Evolutionary conservation across 208 protist genomes (phyloP), one percentile per base, ranked within the genome.

Genomic region (Acanthamoeba castellanii): DNA sequence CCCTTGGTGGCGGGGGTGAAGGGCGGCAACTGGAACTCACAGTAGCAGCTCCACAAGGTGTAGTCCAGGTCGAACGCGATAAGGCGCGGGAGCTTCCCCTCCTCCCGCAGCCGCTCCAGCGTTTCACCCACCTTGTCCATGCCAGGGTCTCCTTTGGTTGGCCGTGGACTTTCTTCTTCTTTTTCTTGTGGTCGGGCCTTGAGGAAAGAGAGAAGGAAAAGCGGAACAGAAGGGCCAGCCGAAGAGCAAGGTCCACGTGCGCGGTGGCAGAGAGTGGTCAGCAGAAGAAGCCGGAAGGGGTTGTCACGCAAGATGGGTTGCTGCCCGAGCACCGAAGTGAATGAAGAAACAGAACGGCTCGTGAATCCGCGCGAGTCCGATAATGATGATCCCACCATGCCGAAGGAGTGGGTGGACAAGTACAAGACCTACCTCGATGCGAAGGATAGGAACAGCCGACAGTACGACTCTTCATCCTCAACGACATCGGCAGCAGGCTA

Each of bases 21-120:
- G 61, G 61, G 61, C 61, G 61, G 61, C 22, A n/a, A 27, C 22
- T 68, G 61, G 61, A 18, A 68, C 61, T 68, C 61, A 4, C 61
- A 68, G 61, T 68, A 68, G 61, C 61, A 68, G 61, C 61, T 68
- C 61, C 61, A 68, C 27, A 68, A 27, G 61, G 61, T 68, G 27
- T 68, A 68, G 61, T 68, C 61, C 61, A 68, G 61, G 61, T 68
- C 61, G 61, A 68, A 68, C 61, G 61, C 61, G 61, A 68, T 68
- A 2, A 68, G 61, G 27, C 61, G 61, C 61, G 61, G 61, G 22
- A 68, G 61, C 61, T 27, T 18, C 61, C 61, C 61, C 22, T 18
- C 61, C 61, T 68, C 61, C 61, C 61, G 61, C 61, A 68, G 27
- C n/a, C 37, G 37, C 37, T 42, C 2, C 37, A 42, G 37, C 37